phyloP scores from a whole-genome alignment of 768 basidiomycete genomes.

The Symmetrospora coprosmae region DNA sequence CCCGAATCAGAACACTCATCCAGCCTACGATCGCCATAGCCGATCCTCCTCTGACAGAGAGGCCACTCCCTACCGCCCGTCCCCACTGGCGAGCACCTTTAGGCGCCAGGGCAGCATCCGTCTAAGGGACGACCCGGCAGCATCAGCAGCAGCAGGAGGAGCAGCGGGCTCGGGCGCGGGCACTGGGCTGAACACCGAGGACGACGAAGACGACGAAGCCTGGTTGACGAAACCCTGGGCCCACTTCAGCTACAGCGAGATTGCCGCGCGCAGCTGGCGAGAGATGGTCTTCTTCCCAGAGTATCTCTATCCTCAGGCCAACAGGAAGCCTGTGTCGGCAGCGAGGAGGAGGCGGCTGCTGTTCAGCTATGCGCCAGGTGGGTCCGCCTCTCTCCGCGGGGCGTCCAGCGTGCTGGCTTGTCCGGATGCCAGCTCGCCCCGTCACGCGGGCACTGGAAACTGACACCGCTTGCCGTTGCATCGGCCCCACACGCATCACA shows the following conservation, averaged over 20 bases:
- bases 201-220: background rate
- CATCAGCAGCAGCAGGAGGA: too few species aligned
- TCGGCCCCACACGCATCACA: background rate
- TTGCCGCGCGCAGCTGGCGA: background rate
- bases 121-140: too few species aligned
- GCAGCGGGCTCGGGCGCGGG: too few species aligned
- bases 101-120: too few species aligned
- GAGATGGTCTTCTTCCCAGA: constrained; percentile 10
- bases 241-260: background rate
- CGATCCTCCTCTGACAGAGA: too few species aligned
- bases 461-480: too few species aligned
- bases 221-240: background rate
- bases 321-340: background rate
- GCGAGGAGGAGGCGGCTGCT: constrained; percentile 9
- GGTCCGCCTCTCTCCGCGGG: background rate
- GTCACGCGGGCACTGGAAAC: too few species aligned
- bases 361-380: constrained; percentile 18
- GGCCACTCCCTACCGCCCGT: too few species aligned
- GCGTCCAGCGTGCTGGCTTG: background rate
- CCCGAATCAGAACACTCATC: too few species aligned
- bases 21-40: too few species aligned
- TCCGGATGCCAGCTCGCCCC: background rate
- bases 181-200: too few species aligned
- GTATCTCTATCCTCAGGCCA: background rate
- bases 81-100: too few species aligned